Conservation (phyloP, 306 rosid genomes). For the Casuarina glauca region DNA sequence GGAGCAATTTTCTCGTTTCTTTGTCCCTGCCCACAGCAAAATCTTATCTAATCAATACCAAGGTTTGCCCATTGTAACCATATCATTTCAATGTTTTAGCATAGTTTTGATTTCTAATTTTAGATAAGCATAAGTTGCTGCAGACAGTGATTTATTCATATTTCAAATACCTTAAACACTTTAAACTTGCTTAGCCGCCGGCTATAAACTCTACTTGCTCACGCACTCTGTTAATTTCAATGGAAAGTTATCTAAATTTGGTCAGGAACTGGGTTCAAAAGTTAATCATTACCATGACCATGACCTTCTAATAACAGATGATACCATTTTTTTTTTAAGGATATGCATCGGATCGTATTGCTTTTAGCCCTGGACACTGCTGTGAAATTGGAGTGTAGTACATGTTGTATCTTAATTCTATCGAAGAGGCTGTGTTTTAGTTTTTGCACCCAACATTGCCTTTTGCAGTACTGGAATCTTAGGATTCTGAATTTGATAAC, state of each 20-base stretch:
- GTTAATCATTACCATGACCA: not conserved
- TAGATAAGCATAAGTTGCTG: not conserved
- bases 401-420: not conserved
- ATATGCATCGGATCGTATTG: not conserved
- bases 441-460: not conserved
- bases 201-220: not conserved
- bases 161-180: not conserved
- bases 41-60: not conserved
- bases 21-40: not conserved
- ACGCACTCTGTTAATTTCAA: not conserved
- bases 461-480: not conserved
- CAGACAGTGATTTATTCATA: not conserved
- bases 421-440: not conserved
- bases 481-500: not conserved
- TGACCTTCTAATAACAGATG: not conserved
- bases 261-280: not conserved
- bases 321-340: not conserved
- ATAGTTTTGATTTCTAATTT: not conserved
- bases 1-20: not conserved
- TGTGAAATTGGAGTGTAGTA: not conserved
- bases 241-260: not conserved
- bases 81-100: not conserved
- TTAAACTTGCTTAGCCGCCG: not conserved
- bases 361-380: not conserved
- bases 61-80: no score